Percentiles rank a stretch among this genome's conserved stretches.
These are phyloP conservation scores for Ophiostoma ulmi DNA, from an alignment of 2,329 filamentous ascomycete species.

Conservation along the genomic window DNA sequence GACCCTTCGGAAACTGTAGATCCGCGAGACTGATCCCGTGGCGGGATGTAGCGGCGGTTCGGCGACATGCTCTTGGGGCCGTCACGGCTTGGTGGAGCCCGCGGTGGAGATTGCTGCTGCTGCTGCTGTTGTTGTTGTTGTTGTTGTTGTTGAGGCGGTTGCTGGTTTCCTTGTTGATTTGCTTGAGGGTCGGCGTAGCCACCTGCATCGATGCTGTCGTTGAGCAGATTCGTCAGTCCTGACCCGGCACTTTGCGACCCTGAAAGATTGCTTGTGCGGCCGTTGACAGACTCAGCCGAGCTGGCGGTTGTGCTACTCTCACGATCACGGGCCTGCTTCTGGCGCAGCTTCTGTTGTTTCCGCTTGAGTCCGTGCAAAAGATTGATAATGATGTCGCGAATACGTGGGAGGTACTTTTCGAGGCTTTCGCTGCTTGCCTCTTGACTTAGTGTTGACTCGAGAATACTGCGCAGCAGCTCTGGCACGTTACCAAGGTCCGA, in stretches of 20 bases:
- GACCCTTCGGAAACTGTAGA: conserved; percentile 57
- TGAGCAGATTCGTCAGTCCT: conserved; percentile 53
- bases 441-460: conserved; percentile 94
- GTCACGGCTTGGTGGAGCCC: conserved; percentile 30
- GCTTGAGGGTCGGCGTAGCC: conserved; percentile 40
- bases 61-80: conserved; percentile 40
- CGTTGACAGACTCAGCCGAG: conserved; percentile 13
- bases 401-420: conserved; percentile 87
- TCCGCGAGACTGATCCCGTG: conserved; percentile 48
- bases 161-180: conserved; percentile 6
- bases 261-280: conserved; percentile 50
- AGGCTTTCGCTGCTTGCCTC: conserved; percentile 91
- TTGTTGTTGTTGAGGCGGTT: conserved; percentile 29
- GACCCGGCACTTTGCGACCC: conserved; percentile 55
- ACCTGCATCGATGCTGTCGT: conserved; percentile 52
- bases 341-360: conserved; percentile 83
- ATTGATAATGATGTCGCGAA: conserved; percentile 98
- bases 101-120: conserved; percentile 31
- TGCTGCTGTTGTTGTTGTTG: conserved; percentile 34
- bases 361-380: conserved; percentile 91
- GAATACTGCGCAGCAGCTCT: conserved; percentile 79
- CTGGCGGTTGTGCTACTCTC: conserved; percentile 56
- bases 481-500: conserved; percentile 91
- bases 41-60: conserved; percentile 43
- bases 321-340: conserved; percentile 55